These are phyloP conservation scores for Elsinoe arachidis DNA, from an alignment of 2,329 filamentous ascomycete genomes.

Conservation along the genomic window DNA sequence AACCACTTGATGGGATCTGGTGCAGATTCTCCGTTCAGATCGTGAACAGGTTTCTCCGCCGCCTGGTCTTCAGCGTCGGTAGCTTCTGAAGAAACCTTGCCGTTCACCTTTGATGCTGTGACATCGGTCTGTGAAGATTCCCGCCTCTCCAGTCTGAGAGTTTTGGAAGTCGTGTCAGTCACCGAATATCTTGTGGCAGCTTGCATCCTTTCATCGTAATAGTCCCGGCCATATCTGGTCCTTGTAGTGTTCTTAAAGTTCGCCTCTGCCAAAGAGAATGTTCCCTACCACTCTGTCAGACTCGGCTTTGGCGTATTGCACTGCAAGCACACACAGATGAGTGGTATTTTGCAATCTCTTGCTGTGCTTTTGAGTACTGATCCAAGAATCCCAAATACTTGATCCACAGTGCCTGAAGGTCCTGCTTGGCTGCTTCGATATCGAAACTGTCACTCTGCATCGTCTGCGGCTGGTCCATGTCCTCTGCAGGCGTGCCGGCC, in stretches of 20 bases:
- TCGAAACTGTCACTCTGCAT: neutral
- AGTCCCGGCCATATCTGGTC: slow-evolving; percentile 57
- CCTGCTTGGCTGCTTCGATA: slow-evolving; percentile 25
- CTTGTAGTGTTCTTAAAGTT: slow-evolving; percentile 62
- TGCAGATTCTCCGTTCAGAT: neutral
- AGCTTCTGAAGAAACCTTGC: neutral
- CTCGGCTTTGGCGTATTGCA: neutral
- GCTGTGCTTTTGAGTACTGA: slow-evolving; percentile 54
- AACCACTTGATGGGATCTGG: slow-evolving; percentile 51
- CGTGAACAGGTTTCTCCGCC: neutral
- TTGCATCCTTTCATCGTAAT: slow-evolving; percentile 67
- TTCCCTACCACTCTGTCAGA: slow-evolving; percentile 28
- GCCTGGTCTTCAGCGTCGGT: neutral
- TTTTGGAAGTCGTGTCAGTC: neutral
- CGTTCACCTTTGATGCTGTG: neutral
- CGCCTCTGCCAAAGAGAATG: slow-evolving; percentile 56
- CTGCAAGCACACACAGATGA: slow-evolving; percentile 37
- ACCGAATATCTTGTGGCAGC: slow-evolving; percentile 32
- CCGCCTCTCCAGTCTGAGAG: neutral
- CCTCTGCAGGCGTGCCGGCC: neutral
- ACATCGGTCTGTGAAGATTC: neutral
- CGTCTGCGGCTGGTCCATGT: neutral
- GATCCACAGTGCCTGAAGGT: slow-evolving; percentile 55
- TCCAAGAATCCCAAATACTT: slow-evolving; percentile 59
- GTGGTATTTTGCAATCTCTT: slow-evolving; percentile 47